phyloP scores from a whole-genome alignment of 257 asterid species.

The Plantago major region DNA sequence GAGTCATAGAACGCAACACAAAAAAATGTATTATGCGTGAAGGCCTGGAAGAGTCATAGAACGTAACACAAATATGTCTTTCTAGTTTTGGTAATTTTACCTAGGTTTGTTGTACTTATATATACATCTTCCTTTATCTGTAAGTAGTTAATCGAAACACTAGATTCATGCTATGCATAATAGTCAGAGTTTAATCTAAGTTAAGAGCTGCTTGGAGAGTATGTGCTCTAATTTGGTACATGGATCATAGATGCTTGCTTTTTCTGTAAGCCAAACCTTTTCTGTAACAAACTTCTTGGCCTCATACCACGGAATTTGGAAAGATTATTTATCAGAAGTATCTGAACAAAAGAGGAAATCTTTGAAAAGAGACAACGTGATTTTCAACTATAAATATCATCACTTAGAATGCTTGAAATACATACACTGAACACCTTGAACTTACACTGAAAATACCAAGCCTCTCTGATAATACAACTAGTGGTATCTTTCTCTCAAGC shows the following conservation, averaged over 20 bases:
- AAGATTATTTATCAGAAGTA: conserved; percentile 21
- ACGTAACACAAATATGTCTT: not conserved
- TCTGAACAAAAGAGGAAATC: conserved; percentile 34
- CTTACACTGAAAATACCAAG: no score
- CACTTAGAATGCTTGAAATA: no score
- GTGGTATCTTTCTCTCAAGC: no score
- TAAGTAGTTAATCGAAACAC: not conserved
- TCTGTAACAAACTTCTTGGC: not conserved
- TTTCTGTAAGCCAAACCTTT: not conserved
- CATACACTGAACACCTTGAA: no score
- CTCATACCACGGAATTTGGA: conserved; percentile 17
- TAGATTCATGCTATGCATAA: conserved; percentile 1
- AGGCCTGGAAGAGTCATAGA: no score
- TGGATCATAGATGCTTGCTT: conserved; percentile 6
- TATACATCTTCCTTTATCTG: not conserved
- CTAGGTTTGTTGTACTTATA: not conserved
- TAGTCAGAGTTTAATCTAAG: not conserved
- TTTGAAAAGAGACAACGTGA: no score
- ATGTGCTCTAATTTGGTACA: not conserved
- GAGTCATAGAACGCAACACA: not conserved
- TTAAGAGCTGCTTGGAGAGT: conserved; percentile 5
- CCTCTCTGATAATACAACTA: no score
- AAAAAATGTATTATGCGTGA: no score
- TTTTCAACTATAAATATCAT: no score
- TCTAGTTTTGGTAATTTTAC: not conserved